phyloP scores from a whole-genome alignment of 75 land plant species.

The Sequoia sempervirens region DNA sequence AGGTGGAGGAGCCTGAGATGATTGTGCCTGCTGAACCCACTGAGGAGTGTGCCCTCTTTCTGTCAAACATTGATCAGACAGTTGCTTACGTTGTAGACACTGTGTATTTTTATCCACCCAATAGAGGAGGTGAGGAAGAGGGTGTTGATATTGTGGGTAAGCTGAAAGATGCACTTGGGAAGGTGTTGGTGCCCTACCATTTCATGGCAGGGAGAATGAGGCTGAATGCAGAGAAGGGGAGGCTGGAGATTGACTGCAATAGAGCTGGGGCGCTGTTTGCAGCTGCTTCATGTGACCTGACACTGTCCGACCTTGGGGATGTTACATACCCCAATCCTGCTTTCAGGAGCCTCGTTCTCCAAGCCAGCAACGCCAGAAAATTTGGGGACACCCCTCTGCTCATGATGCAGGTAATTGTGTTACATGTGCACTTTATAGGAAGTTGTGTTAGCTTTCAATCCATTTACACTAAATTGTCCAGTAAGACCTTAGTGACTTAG shows the following conservation, averaged over 20 bases:
- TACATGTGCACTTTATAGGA: neutral
- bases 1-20: neutral
- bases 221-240: slow-evolving; percentile 12
- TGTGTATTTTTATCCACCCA: slow-evolving; percentile 43
- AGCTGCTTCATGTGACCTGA: slow-evolving; percentile 19
- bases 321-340: slow-evolving; percentile 25
- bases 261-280: slow-evolving; percentile 32
- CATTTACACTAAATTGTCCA: neutral
- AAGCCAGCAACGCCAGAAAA: neutral
- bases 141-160: slow-evolving; percentile 1
- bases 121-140: neutral
- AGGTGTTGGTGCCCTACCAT: slow-evolving; percentile 41
- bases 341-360: slow-evolving; percentile 17
- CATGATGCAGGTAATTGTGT: neutral
- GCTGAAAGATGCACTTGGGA: slow-evolving; percentile 9
- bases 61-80: slow-evolving; percentile 55
- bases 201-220: slow-evolving; percentile 43
- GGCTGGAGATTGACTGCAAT: slow-evolving; percentile 39
- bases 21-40: slow-evolving; percentile 20
- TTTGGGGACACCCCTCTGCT: neutral
- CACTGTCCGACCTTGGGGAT: slow-evolving; percentile 27
- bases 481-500: neutral
- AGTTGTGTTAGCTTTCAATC: neutral
- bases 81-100: slow-evolving; percentile 47
- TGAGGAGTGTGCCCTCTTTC: slow-evolving; percentile 28